Evolutionary conservation across 2,329 filamentous ascomycete species (phyloP).

Genomic region (Xylaria sp.): DNA sequence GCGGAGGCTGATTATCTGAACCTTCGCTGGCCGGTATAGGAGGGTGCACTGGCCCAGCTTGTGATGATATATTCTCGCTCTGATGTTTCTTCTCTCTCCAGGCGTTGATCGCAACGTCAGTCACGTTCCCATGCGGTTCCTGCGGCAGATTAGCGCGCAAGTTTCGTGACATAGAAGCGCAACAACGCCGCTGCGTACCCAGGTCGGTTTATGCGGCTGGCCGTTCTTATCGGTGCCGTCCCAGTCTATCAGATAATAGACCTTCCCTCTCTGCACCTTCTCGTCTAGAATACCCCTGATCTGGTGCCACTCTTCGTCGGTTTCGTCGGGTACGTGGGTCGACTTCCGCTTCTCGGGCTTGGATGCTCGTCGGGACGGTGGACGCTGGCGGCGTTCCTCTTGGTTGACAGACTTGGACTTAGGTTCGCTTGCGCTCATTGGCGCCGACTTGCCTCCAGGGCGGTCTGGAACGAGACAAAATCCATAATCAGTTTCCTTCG

Average conservation of each 20-base stretch:
- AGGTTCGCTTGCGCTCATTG: constrained; percentile 29
- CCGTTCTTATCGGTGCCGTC: constrained; percentile 52
- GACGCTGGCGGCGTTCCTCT: constrained; percentile 1
- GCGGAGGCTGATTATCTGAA: not conserved
- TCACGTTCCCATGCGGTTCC: constrained; percentile 34
- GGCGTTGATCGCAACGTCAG: constrained; percentile 25
- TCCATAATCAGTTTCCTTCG: constrained; percentile 27
- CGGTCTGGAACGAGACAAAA: constrained; percentile 23
- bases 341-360: constrained; percentile 15
- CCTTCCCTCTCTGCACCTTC: constrained; percentile 34
- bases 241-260: constrained; percentile 61
- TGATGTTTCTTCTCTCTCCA: constrained; percentile 28
- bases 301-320: constrained; percentile 30
- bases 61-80: not conserved
- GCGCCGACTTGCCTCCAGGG: constrained; percentile 22
- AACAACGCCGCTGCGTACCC: constrained; percentile 45
- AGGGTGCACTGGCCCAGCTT: not conserved
- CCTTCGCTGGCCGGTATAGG: not conserved
- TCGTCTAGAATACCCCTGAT: constrained; percentile 44
- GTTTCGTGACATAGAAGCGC: not conserved
- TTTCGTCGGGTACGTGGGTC: constrained; percentile 1
- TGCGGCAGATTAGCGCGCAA: constrained; percentile 16
- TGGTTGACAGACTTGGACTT: constrained; percentile 9
- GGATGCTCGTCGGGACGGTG: not conserved
- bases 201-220: constrained; percentile 50